These are phyloP conservation scores for Umbelopsis sp. DNA, from an alignment of 192 early-diverging fungal species.

Conservation along the genomic window DNA sequence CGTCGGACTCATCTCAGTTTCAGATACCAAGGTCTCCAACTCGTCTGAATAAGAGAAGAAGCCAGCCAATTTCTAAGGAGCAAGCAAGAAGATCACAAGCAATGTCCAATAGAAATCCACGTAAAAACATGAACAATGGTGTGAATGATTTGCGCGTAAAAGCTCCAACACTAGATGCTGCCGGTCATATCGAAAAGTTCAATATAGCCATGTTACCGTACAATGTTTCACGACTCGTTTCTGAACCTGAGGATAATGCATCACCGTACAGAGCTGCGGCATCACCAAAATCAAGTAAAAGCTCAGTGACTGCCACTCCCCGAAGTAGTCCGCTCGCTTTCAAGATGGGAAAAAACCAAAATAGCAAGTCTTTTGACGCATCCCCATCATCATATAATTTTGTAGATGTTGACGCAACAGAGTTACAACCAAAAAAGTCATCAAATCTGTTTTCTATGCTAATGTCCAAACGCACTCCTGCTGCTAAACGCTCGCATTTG, in stretches of 20 bases:
- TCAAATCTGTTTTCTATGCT: conserved; percentile 2
- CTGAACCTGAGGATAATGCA: neutral
- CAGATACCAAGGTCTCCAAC: neutral
- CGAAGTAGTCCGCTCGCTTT: conserved; percentile 11
- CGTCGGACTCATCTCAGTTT: neutral
- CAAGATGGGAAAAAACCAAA: conserved; percentile 3
- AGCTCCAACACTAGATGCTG: conserved; percentile 2
- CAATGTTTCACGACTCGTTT: conserved; percentile 9
- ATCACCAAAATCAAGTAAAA: conserved; percentile 12
- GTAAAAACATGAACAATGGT: neutral
- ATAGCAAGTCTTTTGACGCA: conserved; percentile 13
- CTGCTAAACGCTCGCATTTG: neutral
- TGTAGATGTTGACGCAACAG: neutral
- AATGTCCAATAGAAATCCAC: neutral
- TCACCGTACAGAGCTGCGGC: neutral
- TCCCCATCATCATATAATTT: neutral
- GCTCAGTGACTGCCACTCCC: conserved; percentile 6
- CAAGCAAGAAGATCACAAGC: neutral
- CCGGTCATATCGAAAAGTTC: neutral
- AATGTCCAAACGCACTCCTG: conserved; percentile 1
- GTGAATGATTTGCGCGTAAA: conserved; percentile 1
- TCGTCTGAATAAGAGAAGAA: neutral
- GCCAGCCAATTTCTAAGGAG: neutral
- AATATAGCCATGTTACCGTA: conserved; percentile 15
- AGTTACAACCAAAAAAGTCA: neutral